Evolutionary conservation across 2,329 filamentous ascomycete genomes (phyloP), one percentile per base, ranked within the genome.

Genomic region (Leptodontidium sp.): DNA sequence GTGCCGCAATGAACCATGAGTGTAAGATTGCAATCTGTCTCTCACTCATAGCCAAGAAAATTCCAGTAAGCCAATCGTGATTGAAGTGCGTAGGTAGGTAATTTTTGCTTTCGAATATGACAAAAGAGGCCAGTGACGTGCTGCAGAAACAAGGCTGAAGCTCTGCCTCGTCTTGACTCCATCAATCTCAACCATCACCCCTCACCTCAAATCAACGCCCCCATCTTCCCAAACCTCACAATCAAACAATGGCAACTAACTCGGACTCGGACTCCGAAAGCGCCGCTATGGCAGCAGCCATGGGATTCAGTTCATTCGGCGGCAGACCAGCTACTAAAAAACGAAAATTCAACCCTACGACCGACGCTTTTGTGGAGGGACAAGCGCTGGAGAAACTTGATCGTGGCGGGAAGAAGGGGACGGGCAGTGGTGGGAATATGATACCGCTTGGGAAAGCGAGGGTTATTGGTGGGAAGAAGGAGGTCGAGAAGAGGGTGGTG

Each of bases 251-350:
- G 70, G 62, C 68, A 32, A 66, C 62, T 50, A 58, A 67, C 21
- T 61, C 40, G 6, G 55, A 61, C 9, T 58, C 61, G 38, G 70
- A 71, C 8, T 63, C 57, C 26, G 73, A 75, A 47, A 68, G 70
- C 29, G 68, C 68, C 7, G 72, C 70, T 12, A 74, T 75, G 73
- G 83, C 86, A 61, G 86, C 87, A 52, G 85, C 87, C 58, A 91
- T 94, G 89, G 92, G 92, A 71, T 94, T 94, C 79, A 86, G 89
- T 9, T 85, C 87, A 67, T 94, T 94, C 76, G 91, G 91, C 72
- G 79, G 86, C 73, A 78, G 82, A 64, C 81, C 79, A 2, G 81
- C 85, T 1, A 55, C 84, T 53, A 92, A 91, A 78, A 91, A 91
- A 78, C 86, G 91, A 70, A 90, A 90, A 76, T 90, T 88, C 79